These are phyloP conservation scores for Sarocladium strictum DNA, from an alignment of 2,329 filamentous ascomycete species.

Conservation along the genomic window DNA sequence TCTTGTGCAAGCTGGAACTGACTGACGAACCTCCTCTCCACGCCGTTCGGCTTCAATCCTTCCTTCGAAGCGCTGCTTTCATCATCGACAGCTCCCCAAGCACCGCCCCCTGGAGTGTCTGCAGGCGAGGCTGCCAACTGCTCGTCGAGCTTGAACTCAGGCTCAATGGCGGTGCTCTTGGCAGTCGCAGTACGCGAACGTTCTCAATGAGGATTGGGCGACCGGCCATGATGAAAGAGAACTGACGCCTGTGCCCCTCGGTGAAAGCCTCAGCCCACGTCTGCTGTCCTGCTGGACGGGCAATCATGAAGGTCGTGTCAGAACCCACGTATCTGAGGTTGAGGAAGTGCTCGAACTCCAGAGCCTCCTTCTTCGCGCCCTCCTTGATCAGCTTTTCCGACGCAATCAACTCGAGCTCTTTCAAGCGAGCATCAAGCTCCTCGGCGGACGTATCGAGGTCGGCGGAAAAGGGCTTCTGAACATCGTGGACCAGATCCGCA, in stretches of 20 bases:
- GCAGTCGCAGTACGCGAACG: constrained; percentile 33
- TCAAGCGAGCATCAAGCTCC: constrained; percentile 47
- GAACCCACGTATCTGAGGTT: constrained; percentile 38
- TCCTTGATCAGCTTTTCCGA: constrained; percentile 10
- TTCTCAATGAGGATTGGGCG: constrained; percentile 36
- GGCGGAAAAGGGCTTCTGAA: constrained; percentile 67
- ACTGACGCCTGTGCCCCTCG: constrained; percentile 32
- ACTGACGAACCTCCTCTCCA: constrained; percentile 11
- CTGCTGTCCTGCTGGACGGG: constrained; percentile 1
- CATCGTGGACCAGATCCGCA: constrained; percentile 86
- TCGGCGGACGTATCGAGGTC: constrained; percentile 57
- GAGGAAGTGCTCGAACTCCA: constrained; percentile 27
- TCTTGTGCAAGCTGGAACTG: constrained; percentile 13
- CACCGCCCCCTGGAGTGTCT: constrained; percentile 55
- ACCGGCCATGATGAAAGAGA: constrained; percentile 30
- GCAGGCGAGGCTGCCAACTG: constrained; percentile 23
- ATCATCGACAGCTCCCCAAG: constrained; percentile 37
- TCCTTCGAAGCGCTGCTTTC: neutral
- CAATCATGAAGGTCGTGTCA: constrained; percentile 33
- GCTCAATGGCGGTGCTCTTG: constrained; percentile 19
- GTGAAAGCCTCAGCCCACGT: constrained; percentile 24
- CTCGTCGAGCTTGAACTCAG: constrained; percentile 10
- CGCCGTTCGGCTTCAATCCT: neutral
- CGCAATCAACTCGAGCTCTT: constrained; percentile 8
- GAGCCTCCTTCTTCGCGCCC: neutral